Conservation (phyloP, 2,329 filamentous ascomycete genomes). For the Remersonia thermophila region DNA sequence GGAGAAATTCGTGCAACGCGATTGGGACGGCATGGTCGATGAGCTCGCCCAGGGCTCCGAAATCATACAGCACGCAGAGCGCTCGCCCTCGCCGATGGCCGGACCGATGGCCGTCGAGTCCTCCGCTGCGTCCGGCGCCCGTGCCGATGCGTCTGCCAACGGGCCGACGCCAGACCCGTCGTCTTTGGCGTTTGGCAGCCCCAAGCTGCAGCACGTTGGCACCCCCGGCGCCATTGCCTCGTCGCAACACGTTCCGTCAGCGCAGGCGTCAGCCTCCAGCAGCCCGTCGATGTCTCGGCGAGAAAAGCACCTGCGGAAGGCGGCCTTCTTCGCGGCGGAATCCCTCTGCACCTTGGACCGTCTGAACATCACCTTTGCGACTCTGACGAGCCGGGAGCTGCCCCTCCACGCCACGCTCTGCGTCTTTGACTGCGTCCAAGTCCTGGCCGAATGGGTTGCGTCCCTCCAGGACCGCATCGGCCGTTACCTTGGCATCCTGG, state of each 20-base stretch:
- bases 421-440: conserved; percentile 85
- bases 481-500: conserved; percentile 73
- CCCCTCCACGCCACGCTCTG: conserved; percentile 87
- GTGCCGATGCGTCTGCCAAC: conserved; percentile 34
- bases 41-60: conserved; percentile 71
- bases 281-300: conserved; percentile 47
- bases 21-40: conserved; percentile 84
- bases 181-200: conserved; percentile 32
- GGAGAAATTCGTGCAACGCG: conserved; percentile 85
- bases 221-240: conserved; percentile 14
- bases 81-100: conserved; percentile 40
- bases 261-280: conserved; percentile 7
- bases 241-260: too few relatives aligned
- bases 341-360: conserved; percentile 82
- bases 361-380: conserved; percentile 72
- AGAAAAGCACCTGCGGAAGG: conserved; percentile 80
- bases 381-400: conserved; percentile 71
- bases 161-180: conserved; percentile 40
- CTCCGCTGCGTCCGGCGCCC: conserved; percentile 34
- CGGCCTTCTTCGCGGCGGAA: conserved; percentile 90
- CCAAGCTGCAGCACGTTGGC: too few relatives aligned
- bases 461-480: conserved; percentile 93
- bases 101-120: conserved; percentile 32
- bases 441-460: conserved; percentile 86
- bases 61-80: conserved; percentile 58